Percentiles rank a stretch among this genome's conserved stretches.
Evolutionary conservation across 805 yeast genomes (phyloP).

Genomic region (Yamadazyma olivae): DNA sequence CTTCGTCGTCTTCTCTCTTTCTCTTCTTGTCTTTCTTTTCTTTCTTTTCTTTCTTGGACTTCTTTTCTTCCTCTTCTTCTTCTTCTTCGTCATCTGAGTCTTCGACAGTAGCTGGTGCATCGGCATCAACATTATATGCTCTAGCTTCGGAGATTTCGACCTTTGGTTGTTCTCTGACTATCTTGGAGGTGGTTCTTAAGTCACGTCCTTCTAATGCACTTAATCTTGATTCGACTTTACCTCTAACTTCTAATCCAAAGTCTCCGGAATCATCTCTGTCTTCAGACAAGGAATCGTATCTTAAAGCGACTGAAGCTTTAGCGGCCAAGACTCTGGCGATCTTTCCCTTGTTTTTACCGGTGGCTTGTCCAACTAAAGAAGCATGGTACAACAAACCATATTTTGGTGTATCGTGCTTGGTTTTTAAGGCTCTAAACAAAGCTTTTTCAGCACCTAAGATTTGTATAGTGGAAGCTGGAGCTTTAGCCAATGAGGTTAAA

Average conservation of each 20-base stretch:
- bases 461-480: conserved; percentile 98
- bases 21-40: conserved; percentile 19
- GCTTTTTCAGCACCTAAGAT: conserved; percentile 99
- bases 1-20: conserved; percentile 25
- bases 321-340: conserved; percentile 98
- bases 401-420: conserved; percentile 98
- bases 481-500: conserved; percentile 89
- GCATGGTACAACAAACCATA: conserved; percentile 97
- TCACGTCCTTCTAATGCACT: conserved; percentile 97
- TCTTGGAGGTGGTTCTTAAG: conserved; percentile 82
- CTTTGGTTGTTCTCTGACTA: conserved; percentile 80
- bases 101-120: conserved; percentile 49
- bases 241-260: conserved; percentile 85
- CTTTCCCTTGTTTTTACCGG: conserved; percentile 98
- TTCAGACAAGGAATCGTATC: conserved; percentile 96
- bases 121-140: conserved; percentile 95
- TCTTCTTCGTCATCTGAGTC: conserved; percentile 24
- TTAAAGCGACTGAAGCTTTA: conserved; percentile 93
- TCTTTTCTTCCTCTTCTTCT: conserved; percentile 25
- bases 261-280: conserved; percentile 96
- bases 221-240: conserved; percentile 90
- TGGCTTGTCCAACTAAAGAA: conserved; percentile 94
- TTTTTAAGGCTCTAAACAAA: conserved; percentile 95
- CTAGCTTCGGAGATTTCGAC: conserved; percentile 80
- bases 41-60: conserved; percentile 24